Evolutionary conservation across 75 land plant species (phyloP), one percentile per base, ranked within the genome.

Genomic region (Isoetes taiwanensis): DNA sequence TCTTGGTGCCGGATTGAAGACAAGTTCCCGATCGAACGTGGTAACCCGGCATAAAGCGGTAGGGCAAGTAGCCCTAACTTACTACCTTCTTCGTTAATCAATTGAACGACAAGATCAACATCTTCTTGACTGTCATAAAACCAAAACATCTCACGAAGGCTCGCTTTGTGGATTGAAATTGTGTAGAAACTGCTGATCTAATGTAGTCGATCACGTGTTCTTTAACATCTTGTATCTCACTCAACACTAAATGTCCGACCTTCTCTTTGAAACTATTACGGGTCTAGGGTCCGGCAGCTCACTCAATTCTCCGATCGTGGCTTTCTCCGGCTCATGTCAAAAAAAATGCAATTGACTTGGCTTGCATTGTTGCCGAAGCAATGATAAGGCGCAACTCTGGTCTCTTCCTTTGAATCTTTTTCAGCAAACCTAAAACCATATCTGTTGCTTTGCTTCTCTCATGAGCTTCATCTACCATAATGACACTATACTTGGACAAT

Each of bases 401-500:
- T 55, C 97, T 71, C 16, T 85, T 80, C 27, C 73, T 59, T 62
- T 86, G 84, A 54, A 90, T 78, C n/a, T 88, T 90, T 65, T 86
- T 90, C 76, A 90, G 65, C 2, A 90, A 91, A 9, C 97, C 97
- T 14, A 90, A 58, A 9, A 90, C 69, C 31, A 83, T 80, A 33
- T 90, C 97, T 16, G 97, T 90, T 3, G 97, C 73, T 41, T 85
- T 63, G 32, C 86, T 82, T 52, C 97, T 69, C 63, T 90, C 97
- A 74, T 90, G 97, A 40, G 97, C 97, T 59, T 90, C 97, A 76
- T 90, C 97, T 1, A 90, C 81, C 93, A 90, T 90, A 27, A 90
- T 90, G 26, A 90, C 87, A 76, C 97, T 86, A 56, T 90, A 90
- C 57, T 76, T 82, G 10, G 82, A 76, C 48, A 91, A 69, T 25